These are phyloP conservation scores for Leccinum olivaceopallidum DNA, from an alignment of 768 basidiomycete species.

Conservation along the genomic window DNA sequence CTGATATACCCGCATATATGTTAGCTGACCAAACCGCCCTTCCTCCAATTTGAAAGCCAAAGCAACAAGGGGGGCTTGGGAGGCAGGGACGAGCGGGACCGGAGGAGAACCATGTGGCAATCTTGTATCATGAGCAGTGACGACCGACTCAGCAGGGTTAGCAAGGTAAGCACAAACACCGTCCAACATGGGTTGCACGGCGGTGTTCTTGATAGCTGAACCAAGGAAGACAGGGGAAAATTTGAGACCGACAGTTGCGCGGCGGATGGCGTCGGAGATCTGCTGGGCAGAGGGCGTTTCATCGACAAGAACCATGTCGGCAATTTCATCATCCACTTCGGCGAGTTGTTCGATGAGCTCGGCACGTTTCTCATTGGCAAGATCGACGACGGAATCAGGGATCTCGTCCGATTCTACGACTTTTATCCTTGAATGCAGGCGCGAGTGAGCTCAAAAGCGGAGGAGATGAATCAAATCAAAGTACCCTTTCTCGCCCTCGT, in stretches of 20 bases:
- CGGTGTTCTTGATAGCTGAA: constrained; percentile 97
- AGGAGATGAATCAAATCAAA: constrained; percentile 19
- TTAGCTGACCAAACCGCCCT: constrained; percentile 94
- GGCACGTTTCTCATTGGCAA: constrained; percentile 80
- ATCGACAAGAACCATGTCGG: constrained; percentile 88
- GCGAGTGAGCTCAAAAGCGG: constrained; percentile 1
- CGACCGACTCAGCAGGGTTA: constrained; percentile 76
- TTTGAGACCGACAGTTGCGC: constrained; percentile 82
- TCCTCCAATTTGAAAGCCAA: constrained; percentile 99
- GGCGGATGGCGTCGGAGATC: constrained; percentile 82
- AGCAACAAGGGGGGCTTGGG: constrained; percentile 85
- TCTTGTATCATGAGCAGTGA: constrained; percentile 82
- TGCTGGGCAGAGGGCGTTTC: constrained; percentile 69
- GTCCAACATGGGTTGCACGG: constrained; percentile 90
- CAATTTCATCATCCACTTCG: constrained; percentile 95
- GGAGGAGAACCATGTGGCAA: constrained; percentile 62
- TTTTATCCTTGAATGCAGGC: constrained; percentile 52
- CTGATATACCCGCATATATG: constrained; percentile 98
- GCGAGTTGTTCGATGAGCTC: constrained; percentile 96
- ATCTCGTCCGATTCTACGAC: constrained; percentile 87
- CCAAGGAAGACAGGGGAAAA: constrained; percentile 98
- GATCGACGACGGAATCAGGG: constrained; percentile 67
- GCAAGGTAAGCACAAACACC: constrained; percentile 96
- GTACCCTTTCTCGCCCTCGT: constrained; percentile 93
- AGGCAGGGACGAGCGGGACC: constrained; percentile 78